Evolutionary conservation across 1,284 basidiomycete species (phyloP), one percentile per base, ranked within the genome.

Genomic region (Trichosporon ovoides): DNA sequence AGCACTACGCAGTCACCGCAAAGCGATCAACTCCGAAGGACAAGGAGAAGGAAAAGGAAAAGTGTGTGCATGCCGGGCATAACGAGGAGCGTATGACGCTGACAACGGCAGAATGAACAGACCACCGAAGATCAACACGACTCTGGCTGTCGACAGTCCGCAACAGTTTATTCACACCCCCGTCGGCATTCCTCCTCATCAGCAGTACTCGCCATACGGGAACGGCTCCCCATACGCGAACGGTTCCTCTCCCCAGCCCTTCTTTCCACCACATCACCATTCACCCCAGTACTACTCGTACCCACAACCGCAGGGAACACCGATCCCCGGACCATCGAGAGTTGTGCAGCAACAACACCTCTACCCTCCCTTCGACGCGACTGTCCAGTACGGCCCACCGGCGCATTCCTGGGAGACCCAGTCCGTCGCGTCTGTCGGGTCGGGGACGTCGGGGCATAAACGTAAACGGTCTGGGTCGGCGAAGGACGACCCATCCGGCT

Each of bases 1-100:
- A 64, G 57, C 62, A 64, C 57, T 64, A 64, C 59, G 59, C 59
- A 43, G 53, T 64, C 55, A 61, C 57, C 24, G 62, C 59, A 4
- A 64, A 61, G 43, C 62, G 59, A 13, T 31, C 53, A 14, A 59
- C 62, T 11, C 51, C 55, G 19, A 64, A 64, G 46, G 62, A 64
- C 54, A 63, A 60, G 58, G 13, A 16, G 13, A n/a, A 50, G 14
- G 20, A 24, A 18, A 50, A 50, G 14, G 20, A 24, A 18, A 50
- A 36, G 46, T n/a, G 6, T 19, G 35, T 33, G 40, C 22, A 36
- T 9, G 18, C 35, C 18, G 4, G 33, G 2, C 20, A 19, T 35
- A 19, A 22, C 9, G 12, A 18, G 19, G 19, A 20, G 22, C 11
- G 19, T n/a, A 28, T 38, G 34, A 35, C 16, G 38, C 40, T 54